These are phyloP conservation scores for Cardamine occulta DNA, from an alignment of 345 rosid genomes.

Conservation along the genomic window DNA sequence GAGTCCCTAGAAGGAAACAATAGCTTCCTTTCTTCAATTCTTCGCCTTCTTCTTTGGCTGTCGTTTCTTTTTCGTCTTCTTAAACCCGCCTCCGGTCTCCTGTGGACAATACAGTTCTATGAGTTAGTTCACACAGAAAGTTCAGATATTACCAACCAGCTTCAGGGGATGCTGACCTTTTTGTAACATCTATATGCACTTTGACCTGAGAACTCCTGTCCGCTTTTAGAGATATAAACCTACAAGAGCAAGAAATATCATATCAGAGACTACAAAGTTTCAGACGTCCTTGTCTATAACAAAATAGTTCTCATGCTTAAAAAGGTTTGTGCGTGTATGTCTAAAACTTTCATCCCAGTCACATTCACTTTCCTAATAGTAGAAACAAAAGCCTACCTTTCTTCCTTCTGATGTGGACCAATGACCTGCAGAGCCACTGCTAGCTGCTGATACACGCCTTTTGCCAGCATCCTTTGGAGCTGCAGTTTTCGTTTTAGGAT, in stretches of 20 bases:
- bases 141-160: conserved; percentile 7
- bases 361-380: not conserved
- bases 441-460: conserved; percentile 77
- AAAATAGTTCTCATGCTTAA: conserved; percentile 10
- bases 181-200: conserved; percentile 74
- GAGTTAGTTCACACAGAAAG: not conserved
- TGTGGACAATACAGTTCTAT: conserved; percentile 38
- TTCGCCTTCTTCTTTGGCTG: conserved; percentile 48
- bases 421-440: conserved; percentile 43
- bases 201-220: conserved; percentile 83
- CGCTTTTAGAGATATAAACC: conserved; percentile 72
- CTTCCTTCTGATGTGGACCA: conserved; percentile 92
- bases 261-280: conserved; percentile 3
- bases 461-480: conserved; percentile 78
- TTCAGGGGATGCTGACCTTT: conserved; percentile 57
- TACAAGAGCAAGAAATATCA: conserved; percentile 38
- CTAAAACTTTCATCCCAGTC: conserved; percentile 2
- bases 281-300: conserved; percentile 3
- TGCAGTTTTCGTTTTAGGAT: conserved; percentile 54
- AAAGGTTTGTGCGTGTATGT: not conserved
- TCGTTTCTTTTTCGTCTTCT: conserved; percentile 53
- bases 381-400: conserved; percentile 56
- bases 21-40: conserved; percentile 20
- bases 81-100: conserved; percentile 55
- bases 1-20: conserved; percentile 2